Conservation (phyloP, 129 eudicot species). For the Gnaphalium uliginosum region DNA sequence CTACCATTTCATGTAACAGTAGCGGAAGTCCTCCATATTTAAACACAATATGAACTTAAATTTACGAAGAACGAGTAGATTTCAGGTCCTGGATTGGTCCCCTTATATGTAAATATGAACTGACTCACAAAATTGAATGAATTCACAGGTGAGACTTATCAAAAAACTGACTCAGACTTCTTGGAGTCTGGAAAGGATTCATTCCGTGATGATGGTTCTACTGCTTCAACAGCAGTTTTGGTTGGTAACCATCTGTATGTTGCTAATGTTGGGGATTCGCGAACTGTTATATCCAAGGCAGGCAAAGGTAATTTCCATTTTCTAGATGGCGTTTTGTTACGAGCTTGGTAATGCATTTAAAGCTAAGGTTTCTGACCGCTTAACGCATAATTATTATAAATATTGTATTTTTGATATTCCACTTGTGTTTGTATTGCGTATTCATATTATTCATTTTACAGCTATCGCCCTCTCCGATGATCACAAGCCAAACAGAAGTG, state of each 20-base stretch:
- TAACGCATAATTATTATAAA: neutral
- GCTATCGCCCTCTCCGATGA: constrained; percentile 91
- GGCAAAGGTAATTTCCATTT: constrained; percentile 61
- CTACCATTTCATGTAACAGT: neutral
- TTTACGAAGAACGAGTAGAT: neutral
- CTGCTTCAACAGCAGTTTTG: constrained; percentile 93
- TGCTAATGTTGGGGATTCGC: constrained; percentile 97
- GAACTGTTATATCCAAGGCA: constrained; percentile 74
- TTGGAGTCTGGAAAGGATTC: constrained; percentile 78
- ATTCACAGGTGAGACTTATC: constrained; percentile 74
- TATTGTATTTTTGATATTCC: neutral
- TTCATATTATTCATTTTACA: constrained; percentile 23
- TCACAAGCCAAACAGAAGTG: constrained; percentile 88
- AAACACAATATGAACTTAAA: neutral
- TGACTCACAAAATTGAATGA: neutral
- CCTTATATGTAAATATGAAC: neutral
- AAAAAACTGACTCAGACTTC: constrained; percentile 67
- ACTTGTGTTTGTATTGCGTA: neutral
- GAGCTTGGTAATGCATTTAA: neutral
- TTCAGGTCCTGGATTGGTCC: neutral
- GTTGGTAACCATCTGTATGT: constrained; percentile 83
- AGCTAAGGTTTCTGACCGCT: neutral
- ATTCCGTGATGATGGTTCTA: constrained; percentile 91
- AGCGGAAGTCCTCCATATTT: neutral
- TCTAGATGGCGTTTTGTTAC: neutral